Conservation (phyloP, 306 rosid genomes). For the Castanopsis chinensis region DNA sequence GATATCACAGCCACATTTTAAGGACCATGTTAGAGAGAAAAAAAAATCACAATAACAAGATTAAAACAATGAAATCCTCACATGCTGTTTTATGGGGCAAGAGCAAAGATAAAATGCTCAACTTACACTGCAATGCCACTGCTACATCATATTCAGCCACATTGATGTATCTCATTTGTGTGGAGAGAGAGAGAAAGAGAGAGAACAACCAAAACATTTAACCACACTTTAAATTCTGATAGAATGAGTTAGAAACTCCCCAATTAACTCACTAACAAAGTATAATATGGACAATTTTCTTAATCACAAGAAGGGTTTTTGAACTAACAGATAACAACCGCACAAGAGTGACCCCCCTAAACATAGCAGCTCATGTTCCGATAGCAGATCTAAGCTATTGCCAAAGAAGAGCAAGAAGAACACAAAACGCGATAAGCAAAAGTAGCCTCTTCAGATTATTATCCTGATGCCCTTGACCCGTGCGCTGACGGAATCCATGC, state of each 20-base stretch:
- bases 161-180: neutral
- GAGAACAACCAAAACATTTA: neutral
- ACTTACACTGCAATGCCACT: neutral
- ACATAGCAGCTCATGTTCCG: slow-evolving; percentile 12
- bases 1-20: neutral
- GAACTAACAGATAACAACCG: slow-evolving; percentile 32
- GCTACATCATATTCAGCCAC: neutral
- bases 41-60: neutral
- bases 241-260: slow-evolving; percentile 7
- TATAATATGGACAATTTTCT: slow-evolving; percentile 39
- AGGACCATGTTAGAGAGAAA: neutral
- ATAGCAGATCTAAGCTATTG: slow-evolving; percentile 40
- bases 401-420: slow-evolving; percentile 63
- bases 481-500: slow-evolving; percentile 49
- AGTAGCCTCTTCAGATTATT: slow-evolving; percentile 60
- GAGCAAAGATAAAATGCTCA: neutral
- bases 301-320: neutral
- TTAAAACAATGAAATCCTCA: neutral
- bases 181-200: neutral
- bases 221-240: slow-evolving; percentile 23
- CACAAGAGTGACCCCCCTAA: slow-evolving; percentile 10
- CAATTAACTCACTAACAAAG: neutral
- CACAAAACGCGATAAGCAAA: slow-evolving; percentile 52
- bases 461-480: slow-evolving; percentile 68
- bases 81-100: neutral